Evolutionary conservation across 371 early-diverging fungal genomes (phyloP), one percentile per base, ranked within the genome.

Genomic region (Mortierella sp.): DNA sequence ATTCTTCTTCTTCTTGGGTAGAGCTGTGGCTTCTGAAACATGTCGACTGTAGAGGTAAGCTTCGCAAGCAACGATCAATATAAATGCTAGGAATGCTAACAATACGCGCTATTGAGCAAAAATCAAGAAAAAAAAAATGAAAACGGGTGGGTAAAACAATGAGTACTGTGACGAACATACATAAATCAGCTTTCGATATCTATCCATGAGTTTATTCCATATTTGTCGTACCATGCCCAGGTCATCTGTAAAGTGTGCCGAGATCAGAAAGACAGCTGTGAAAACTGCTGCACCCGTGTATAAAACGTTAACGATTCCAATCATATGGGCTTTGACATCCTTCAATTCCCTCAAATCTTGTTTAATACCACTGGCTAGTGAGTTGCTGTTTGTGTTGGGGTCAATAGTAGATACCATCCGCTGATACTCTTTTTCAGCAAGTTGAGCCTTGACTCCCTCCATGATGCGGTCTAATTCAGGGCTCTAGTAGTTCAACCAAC

Each of bases 211-310:
- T 5, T 5, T 29, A 28, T 15, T 12, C 22, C 12, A 6, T 2
- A 4, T 8, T 32, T 13, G 22, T 35, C 45, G 54, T 68, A 76
- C 76, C 61, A 49, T 74, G 19, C 80, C 80, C 29, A 74, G 43
- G 45, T 80, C 80, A 15, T 64, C 56, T 8, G 66, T 67, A 32
- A 80, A 74, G 35, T 80, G 80, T 15, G 47, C 63, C 2, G 80
- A 80, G 28, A 80, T 69, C 80, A 80, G 64, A 51, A 60, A 80
- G 10, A 80, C 75, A 0, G 80, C 80, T 17, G 67, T 70, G 26
- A 80, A 80, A 19, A 80, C 80, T 1, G 80, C 74, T 0, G 26
- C 80, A 0, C 80, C 80, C 0, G 80, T 80, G 54, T 80, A 80
- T 17, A 80, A 57, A 19, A 80, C 70, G 53, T 80, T 80, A 40